These are phyloP conservation scores for Podaxis rugospora DNA, from an alignment of 768 basidiomycete species.

Conservation along the genomic window DNA sequence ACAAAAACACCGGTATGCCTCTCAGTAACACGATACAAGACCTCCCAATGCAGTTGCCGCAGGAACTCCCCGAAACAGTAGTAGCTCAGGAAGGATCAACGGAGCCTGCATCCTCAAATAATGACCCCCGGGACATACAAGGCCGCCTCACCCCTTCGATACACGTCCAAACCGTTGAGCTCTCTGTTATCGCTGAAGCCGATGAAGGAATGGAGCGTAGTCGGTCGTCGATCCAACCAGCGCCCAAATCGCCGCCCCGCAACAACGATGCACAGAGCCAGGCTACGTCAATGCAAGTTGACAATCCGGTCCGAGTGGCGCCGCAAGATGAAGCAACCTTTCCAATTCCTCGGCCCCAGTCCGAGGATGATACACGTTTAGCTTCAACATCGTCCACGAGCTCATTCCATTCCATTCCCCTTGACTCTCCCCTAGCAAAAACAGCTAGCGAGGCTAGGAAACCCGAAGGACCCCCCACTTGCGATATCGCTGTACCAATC, in stretches of 20 bases:
- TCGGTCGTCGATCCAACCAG: constrained; percentile 19
- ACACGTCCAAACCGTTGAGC: constrained; percentile 32
- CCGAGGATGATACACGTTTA: constrained; percentile 3
- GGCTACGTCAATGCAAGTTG: background rate
- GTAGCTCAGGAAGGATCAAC: background rate
- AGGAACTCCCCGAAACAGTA: constrained; percentile 8
- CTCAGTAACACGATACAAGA: background rate
- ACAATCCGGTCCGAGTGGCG: background rate
- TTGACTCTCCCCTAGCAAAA: constrained; percentile 28
- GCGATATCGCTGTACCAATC: constrained; percentile 12
- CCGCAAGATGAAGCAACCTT: background rate
- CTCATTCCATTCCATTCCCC: constrained; percentile 33
- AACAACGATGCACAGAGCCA: background rate
- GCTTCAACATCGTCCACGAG: constrained; percentile 28
- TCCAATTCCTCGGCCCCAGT: background rate
- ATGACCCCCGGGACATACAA: background rate
- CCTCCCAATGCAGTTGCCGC: constrained; percentile 12
- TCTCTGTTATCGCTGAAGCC: constrained; percentile 71
- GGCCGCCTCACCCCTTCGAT: constrained; percentile 10
- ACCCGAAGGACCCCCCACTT: constrained; percentile 8
- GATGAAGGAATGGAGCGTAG: constrained; percentile 53
- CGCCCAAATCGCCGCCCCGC: background rate
- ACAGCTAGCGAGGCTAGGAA: constrained; percentile 5
- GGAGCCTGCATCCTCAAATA: background rate
- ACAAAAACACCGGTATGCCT: background rate